Evolutionary conservation across 495 filamentous ascomycete species (phyloP), one percentile per base, ranked within the genome.

Genomic region (Trichoderma parareesei): DNA sequence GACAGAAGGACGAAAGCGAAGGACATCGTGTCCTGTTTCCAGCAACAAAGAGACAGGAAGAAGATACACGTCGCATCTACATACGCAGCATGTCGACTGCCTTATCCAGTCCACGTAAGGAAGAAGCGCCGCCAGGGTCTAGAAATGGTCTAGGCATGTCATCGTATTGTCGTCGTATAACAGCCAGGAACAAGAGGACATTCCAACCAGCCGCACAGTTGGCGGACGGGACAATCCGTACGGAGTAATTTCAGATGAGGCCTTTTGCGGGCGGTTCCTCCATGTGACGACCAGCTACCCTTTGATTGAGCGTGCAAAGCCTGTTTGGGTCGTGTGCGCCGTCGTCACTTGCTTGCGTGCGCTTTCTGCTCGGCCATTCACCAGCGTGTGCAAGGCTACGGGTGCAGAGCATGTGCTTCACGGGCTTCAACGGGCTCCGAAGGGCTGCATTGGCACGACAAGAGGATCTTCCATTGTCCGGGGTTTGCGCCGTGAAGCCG

Each of bases 341-440:
- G 53, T 57, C 53, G 33, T 57, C 53, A 57, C 46, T 20, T 4
- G 53, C 53, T 57, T 57, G 53, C 53, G 53, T 57, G 48, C 20
- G 48, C 48, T 33, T 27, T 27, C 27, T 27, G 27, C 20, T 55
- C 9, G 27, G 20, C 53, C 53, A 57, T 10, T 57, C 10, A 16
- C 27, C 27, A 27, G 27, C 27, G 13, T 57, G 33, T 5, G 11
- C 14, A 27, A 57, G 53, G 53, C 53, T 57, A 35, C 27, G 53
- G 53, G 27, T 57, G 14, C 27, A 57, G 27, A 27, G 53, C 53
- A 57, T 57, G 53, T 57, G 53, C 27, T 37, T 27, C 37, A 27
- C 27, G 27, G 27, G 27, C 27, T 27, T 27, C 27, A 2, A 27
- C 53, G 53, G 53, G 27, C 33, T 33, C 53, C 53, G 53, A 57